Base-by-base conservation (phyloP, 345 rosid species). In the Balakata baccata region DNA sequence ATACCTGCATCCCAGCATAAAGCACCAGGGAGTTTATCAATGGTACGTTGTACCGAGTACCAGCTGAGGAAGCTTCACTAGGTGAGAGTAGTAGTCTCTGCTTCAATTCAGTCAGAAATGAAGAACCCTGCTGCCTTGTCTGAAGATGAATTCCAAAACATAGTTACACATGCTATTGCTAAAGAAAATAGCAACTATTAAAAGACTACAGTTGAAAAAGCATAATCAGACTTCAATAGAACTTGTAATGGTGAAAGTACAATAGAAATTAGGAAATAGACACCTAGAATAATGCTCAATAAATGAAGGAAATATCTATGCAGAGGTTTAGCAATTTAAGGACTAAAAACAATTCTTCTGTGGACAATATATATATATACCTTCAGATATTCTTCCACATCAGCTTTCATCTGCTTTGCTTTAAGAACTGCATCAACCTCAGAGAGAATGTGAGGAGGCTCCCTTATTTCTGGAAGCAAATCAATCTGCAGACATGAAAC, bases 1-100 rank as follows among this genome's bases (percentile, higher is more conserved):
- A 53, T 83, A 96, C 99, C 98, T 96, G 99, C 97, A 96, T 91
- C 77, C 99, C 99, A 17, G 92, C 87, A 83, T 96, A 96, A 69
- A 96, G 93, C 78, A 96, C 98, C 61, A 96, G 93, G 60, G 99
- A 96, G 82, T 96, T 96, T 71, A 96, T 91, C 82, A 96, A 83
- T 11, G 96, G 92, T 56, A 90, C 96, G 57, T 87, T 94, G 84
- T 95, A 93, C 72, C 84, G 88, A 7, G 99, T 89, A 68, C 99
- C 96, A 47, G 99, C 91, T 12, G 84, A 66, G n/a, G 89, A 87
- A 79, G 94, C 97, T 74, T 91, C 98, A 64, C 86, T 81, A 22
- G 94, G 79, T 43, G 87, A 81, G 47, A 95, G 92, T 47, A 92
- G 87, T 57, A 95, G 77, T 73, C 90, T 89, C 83, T 88, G 97